Base-by-base conservation (phyloP, 495 filamentous ascomycete species). In the Aspergillus ostianus region DNA sequence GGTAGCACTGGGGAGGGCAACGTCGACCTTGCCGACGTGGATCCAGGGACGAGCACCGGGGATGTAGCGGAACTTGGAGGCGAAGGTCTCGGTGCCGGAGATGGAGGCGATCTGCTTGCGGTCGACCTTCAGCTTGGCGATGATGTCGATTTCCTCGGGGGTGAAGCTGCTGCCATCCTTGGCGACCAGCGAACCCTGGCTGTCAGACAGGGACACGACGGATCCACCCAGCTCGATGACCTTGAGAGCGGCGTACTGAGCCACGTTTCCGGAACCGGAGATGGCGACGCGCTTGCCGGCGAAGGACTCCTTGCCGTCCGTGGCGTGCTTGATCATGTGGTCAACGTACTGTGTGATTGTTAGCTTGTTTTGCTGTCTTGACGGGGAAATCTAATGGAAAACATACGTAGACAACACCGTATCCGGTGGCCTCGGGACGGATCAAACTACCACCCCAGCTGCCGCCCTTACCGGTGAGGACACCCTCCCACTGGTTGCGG, bases 251-350 rank as follows among this genome's bases (percentile, higher is more conserved):
- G 94, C 92, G 82, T 93, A 98, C 82, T 98, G 94, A 52, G 94
- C 94, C 53, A 98, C 94, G 80, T 98, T 98, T 58, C 94, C 94
- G 61, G 94, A 98, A 56, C 94, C 94, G 47, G 94, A 97, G 79
- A 98, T 89, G 71, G 93, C 91, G 58, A 98, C 94, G 48, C 87
- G 88, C 83, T 98, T 98, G 73, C 92, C 94, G 54, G 82, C 77
- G 84, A 96, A 95, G 66, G 83, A 84, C 72, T 95, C 91, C 72
- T 89, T 86, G 76, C 92, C 92, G 59, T 80, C 79, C 23, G 85
- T 82, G 65, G 88, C 90, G 74, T 96, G 86, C 67, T 85, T 80
- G 74, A 98, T 90, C 94, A 98, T 98, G 83, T 97, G 93, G 64
- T 89, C 81, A 73, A 96, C 91, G 73, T 97, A 98, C 36, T 41